Base-by-base conservation (phyloP, 345 rosid species). In the Acer campestre region DNA sequence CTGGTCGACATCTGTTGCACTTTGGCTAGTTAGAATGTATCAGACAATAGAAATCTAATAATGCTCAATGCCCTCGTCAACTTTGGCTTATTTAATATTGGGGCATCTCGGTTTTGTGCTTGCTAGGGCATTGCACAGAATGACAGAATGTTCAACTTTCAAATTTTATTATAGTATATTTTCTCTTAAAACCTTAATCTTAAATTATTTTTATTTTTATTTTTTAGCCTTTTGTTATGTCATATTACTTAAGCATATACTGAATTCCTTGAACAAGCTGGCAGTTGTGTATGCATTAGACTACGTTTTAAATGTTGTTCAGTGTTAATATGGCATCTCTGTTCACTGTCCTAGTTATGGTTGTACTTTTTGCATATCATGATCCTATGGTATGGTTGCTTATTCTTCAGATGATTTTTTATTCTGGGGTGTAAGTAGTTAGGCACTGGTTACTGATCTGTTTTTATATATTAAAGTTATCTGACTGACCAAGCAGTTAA, bases 371-470 rank as follows among this genome's bases (percentile, higher is more conserved):
- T 49, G 59, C 40, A 51, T 70, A 17, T 17, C 42, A 29, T 27
- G 61, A 29, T 29, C 17, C 61, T 17, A 29, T 70, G 74, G 7
- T 27, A 70, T 48, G 22, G 2, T 20, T 70, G n/a, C 3, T 29
- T 16, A 1, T 16, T 27, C 16, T 70, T 29, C 29, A 48, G 10
- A 69, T 46, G 16, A 18, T 27, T 35, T 65, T 12, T 44, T 13
- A 20, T n/a, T 55, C 61, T 59, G 61, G 48, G 74, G 44, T 23
- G 58, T 4, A 12, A 12, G 17, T 27, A 18, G 38, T 31, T 4
- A 62, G 56, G 11, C 10, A 17, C 20, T 51, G n/a, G 35, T 61
- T 80, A 44, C 46, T 71, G n/a, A 29, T 46, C 75, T 51, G 17
- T 4, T 66, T 75, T 12, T 75, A 53, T 49, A 38, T 69, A 8